Percentiles rank a stretch among this genome's conserved stretches.
Conservation (phyloP, 2,329 filamentous ascomycete species). For the Xylaria sp. region DNA sequence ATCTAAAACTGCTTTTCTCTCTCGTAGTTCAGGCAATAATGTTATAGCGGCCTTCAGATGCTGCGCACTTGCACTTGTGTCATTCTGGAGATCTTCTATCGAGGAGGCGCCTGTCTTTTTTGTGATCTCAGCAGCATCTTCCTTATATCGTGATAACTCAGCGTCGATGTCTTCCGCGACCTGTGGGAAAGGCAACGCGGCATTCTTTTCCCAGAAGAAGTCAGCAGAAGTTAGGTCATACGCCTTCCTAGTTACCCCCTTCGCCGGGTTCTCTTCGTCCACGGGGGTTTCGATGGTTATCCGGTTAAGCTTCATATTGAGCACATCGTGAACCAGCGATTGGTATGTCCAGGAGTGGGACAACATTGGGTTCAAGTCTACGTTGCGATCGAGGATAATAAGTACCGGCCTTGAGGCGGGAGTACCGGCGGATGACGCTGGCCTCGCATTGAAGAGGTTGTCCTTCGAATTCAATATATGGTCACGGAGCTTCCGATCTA, state of each 20-base stretch:
- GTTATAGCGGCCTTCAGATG: conserved; percentile 97
- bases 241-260: conserved; percentile 79
- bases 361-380: conserved; percentile 97
- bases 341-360: conserved; percentile 90
- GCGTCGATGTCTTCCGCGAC: conserved; percentile 96
- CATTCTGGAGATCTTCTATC: conserved; percentile 89
- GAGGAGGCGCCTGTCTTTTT: conserved; percentile 93
- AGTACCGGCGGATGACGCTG: conserved; percentile 62
- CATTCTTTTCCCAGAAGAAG: conserved; percentile 97
- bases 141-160: conserved; percentile 92
- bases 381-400: conserved; percentile 91
- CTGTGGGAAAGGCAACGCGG: conserved; percentile 87
- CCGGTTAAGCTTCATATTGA: conserved; percentile 84
- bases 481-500: conserved; percentile 94
- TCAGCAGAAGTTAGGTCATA: conserved; percentile 91
- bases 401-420: conserved; percentile 83
- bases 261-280: conserved; percentile 77
- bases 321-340: conserved; percentile 72
- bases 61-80: conserved; percentile 86
- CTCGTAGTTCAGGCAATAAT: conserved; percentile 85
- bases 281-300: conserved; percentile 88
- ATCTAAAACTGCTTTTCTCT: conserved; percentile 89
- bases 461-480: conserved; percentile 98
- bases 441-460: conserved; percentile 79
- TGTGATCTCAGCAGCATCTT: conserved; percentile 91